Evolutionary conservation across 768 basidiomycete genomes (phyloP).

Genomic region (Russula compacta): DNA sequence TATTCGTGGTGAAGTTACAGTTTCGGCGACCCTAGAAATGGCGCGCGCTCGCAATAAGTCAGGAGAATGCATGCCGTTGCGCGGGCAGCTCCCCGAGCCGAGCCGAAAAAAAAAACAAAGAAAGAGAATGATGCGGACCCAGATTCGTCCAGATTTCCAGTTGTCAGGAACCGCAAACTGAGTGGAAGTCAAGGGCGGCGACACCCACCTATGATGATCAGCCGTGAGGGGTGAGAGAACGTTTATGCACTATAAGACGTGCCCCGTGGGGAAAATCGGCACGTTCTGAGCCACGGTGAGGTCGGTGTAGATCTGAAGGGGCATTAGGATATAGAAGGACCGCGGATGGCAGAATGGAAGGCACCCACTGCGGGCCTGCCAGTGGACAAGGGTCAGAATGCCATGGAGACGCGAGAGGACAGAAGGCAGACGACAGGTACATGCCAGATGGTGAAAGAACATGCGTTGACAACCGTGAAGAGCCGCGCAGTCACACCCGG

Average conservation of each 20-base stretch:
- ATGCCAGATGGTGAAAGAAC: slow-evolving; percentile 16
- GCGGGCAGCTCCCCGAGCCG: too few species aligned
- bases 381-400: not conserved
- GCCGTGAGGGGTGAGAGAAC: not conserved
- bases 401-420: not conserved
- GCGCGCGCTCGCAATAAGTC: not conserved
- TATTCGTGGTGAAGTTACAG: slow-evolving; percentile 21
- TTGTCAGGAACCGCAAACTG: slow-evolving; percentile 22
- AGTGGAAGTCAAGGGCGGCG: slow-evolving; percentile 13
- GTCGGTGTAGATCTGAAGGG: slow-evolving; percentile 14
- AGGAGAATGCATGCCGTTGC: not conserved
- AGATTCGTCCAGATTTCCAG: slow-evolving; percentile 23
- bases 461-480: slow-evolving; percentile 15
- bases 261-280: slow-evolving; percentile 14
- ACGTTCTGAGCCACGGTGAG: not conserved
- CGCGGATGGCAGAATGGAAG: not conserved
- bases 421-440: not conserved
- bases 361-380: slow-evolving; percentile 15
- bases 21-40: slow-evolving; percentile 19
- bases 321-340: not conserved
- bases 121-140: slow-evolving; percentile 13
- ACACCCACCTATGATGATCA: slow-evolving; percentile 15
- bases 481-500: not conserved
- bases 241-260: not conserved
- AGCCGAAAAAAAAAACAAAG: too few species aligned